Evolutionary conservation across 257 asterid genomes (phyloP).

Genomic region (Gentiana straminea): DNA sequence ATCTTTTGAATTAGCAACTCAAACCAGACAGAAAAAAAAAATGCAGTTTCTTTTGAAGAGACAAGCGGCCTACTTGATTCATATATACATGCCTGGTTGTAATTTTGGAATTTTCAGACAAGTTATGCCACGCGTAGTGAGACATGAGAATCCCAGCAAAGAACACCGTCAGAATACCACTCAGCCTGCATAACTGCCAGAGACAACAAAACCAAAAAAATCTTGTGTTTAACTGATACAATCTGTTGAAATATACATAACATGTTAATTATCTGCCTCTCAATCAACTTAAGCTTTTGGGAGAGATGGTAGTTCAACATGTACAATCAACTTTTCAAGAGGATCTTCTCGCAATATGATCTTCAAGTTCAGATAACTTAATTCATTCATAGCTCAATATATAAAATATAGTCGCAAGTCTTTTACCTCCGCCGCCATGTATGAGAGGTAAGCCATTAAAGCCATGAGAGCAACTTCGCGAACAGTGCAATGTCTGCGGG

Average conservation of each 20-base stretch:
- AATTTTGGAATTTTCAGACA: constrained; percentile 70
- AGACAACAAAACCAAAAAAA: neutral
- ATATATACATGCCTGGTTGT: constrained; percentile 41
- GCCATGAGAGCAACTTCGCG: constrained; percentile 87
- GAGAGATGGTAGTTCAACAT: too few species aligned
- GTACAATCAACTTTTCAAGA: too few species aligned
- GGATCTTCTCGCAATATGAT: too few species aligned
- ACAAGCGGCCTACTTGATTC: too few species aligned
- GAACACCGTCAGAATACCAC: constrained; percentile 92
- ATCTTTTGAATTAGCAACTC: too few species aligned
- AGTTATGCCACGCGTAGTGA: constrained; percentile 95
- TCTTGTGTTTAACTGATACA: too few species aligned
- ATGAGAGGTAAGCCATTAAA: constrained; percentile 87
- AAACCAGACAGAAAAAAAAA: neutral
- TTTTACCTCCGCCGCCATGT: constrained; percentile 94
- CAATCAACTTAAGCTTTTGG: too few species aligned
- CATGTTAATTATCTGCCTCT: too few species aligned
- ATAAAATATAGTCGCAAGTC: neutral
- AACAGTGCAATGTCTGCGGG: constrained; percentile 69
- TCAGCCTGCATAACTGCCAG: constrained; percentile 48
- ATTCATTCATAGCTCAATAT: too few species aligned
- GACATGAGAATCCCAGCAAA: constrained; percentile 85
- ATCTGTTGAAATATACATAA: too few species aligned
- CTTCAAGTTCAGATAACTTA: too few species aligned
- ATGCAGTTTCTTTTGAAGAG: neutral